Evolutionary conservation across 306 rosid species (phyloP).

Genomic region (Ormosia emarginata): DNA sequence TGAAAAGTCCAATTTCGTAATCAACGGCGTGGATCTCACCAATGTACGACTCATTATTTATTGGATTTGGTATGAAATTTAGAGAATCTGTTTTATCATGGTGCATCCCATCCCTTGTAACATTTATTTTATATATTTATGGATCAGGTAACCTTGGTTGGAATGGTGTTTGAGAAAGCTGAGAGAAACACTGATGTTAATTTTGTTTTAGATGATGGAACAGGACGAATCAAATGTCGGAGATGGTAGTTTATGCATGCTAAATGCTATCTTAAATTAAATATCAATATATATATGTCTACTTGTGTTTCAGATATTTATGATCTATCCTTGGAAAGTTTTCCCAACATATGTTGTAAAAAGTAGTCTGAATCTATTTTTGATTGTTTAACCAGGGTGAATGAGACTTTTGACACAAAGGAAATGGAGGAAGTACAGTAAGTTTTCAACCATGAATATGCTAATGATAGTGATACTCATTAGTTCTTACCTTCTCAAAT

Average conservation of each 20-base stretch:
- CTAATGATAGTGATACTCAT: neutral
- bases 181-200: slow-evolving; percentile 74
- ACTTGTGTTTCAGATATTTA: neutral
- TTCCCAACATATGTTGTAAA: neutral
- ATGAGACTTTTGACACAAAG: slow-evolving; percentile 61
- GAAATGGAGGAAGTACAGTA: slow-evolving; percentile 82
- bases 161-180: slow-evolving; percentile 68
- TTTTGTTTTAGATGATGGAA: slow-evolving; percentile 78
- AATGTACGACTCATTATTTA: slow-evolving; percentile 48
- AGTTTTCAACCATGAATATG: slow-evolving; percentile 20
- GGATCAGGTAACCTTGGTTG: slow-evolving; percentile 48
- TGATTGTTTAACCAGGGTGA: slow-evolving; percentile 52
- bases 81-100: neutral
- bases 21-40: slow-evolving; percentile 69
- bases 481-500: slow-evolving; percentile 14
- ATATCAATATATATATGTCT: neutral
- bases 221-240: slow-evolving; percentile 72
- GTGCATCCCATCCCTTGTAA: neutral
- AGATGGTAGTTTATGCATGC: slow-evolving; percentile 63
- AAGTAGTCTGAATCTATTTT: neutral
- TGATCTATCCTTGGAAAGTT: neutral
- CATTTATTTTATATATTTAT: neutral
- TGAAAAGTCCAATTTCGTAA: slow-evolving; percentile 72
- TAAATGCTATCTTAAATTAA: neutral
- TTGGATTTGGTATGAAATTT: neutral